Evolutionary conservation across 257 asterid species (phyloP).

Genomic region (Gentiana macrophylla): DNA sequence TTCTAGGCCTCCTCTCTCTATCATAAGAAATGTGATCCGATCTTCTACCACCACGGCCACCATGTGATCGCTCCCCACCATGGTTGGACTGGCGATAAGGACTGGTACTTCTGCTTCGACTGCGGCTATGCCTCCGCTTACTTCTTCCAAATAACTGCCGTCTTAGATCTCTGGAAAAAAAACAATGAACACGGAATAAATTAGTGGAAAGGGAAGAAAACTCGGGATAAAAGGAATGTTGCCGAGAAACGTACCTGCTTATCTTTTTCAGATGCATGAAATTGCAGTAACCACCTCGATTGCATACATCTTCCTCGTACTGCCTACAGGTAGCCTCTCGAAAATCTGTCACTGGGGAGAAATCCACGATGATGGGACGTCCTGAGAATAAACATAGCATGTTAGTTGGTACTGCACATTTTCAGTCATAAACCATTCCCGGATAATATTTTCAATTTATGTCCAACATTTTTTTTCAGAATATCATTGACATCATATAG

Average conservation of each 20-base stretch:
- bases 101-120: conserved; percentile 69
- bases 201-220: neutral
- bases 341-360: conserved; percentile 89
- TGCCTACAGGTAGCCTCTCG: conserved; percentile 93
- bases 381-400: conserved; percentile 24
- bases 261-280: conserved; percentile 92
- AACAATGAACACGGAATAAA: neutral
- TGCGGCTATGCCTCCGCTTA: conserved; percentile 27
- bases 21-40: conserved; percentile 55
- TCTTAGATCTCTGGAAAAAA: conserved; percentile 51
- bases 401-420: neutral
- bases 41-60: conserved; percentile 53
- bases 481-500: too few species aligned
- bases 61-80: conserved; percentile 37
- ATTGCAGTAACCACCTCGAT: conserved; percentile 89
- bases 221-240: too few species aligned
- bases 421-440: too few species aligned
- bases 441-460: too few species aligned
- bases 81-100: conserved; percentile 43
- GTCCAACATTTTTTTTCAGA: too few species aligned
- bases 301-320: conserved; percentile 84
- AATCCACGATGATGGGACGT: conserved; percentile 74
- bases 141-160: conserved; percentile 61
- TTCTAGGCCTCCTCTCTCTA: conserved; percentile 68
- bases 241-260: conserved; percentile 38